Conservation (phyloP, 352 stramenopile genomes). For the Pythium rishiriense region DNA sequence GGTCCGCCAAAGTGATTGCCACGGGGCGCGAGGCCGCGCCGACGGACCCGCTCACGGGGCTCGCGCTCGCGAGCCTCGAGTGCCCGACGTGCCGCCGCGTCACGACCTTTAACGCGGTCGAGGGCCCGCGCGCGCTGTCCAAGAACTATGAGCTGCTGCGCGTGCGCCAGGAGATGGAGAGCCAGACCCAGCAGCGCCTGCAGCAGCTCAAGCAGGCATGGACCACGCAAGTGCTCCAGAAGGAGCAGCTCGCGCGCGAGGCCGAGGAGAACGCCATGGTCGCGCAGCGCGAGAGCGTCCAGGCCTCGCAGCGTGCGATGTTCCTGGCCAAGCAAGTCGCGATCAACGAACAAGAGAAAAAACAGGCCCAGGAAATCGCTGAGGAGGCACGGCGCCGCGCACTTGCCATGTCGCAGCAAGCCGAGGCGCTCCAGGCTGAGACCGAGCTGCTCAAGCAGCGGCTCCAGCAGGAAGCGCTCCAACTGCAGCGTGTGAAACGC, state of each 20-base stretch:
- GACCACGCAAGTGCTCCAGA: conserved; percentile 67
- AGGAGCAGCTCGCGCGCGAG: conserved; percentile 67
- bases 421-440: conserved; percentile 70
- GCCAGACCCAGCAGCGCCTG: conserved; percentile 61
- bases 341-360: conserved; percentile 85
- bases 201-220: conserved; percentile 49
- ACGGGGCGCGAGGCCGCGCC: conserved; percentile 21
- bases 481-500: conserved; percentile 68
- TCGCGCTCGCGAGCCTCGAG: conserved; percentile 42
- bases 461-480: conserved; percentile 63
- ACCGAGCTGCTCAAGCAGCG: conserved; percentile 76
- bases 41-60: conserved; percentile 23
- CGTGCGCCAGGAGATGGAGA: conserved; percentile 82
- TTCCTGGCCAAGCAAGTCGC: conserved; percentile 77
- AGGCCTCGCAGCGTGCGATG: conserved; percentile 63
- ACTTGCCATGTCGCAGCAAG: conserved; percentile 61
- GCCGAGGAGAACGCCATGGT: conserved; percentile 70
- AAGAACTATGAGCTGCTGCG: conserved; percentile 87
- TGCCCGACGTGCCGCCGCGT: conserved; percentile 72
- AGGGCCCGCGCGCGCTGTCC: conserved; percentile 55
- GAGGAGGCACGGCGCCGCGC: conserved; percentile 64
- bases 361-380: conserved; percentile 60
- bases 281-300: conserved; percentile 72
- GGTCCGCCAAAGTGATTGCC: conserved; percentile 41
- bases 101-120: conserved; percentile 45